Percentiles rank a stretch among this genome's conserved stretches.
Evolutionary conservation across 805 yeast species (phyloP).

Genomic region (Ascoidea tarda): DNA sequence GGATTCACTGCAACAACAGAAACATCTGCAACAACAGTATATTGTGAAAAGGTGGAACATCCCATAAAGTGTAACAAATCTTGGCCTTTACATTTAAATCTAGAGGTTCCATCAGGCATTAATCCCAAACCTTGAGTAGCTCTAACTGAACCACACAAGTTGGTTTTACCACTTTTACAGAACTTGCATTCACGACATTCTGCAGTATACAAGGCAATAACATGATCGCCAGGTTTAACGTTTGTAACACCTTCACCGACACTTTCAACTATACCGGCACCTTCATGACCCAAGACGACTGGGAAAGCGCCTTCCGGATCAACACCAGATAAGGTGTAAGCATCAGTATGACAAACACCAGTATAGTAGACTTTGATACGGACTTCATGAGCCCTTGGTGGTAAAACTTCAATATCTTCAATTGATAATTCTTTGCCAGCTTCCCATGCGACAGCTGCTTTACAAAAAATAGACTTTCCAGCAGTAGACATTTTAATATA

Average conservation of each 20-base stretch:
- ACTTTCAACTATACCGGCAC: conserved; percentile 93
- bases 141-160: conserved; percentile 89
- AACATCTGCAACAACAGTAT: conserved; percentile 96
- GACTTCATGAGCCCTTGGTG: conserved; percentile 96
- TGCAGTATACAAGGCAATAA: conserved; percentile 89
- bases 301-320: conserved; percentile 98
- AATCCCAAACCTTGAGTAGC: conserved; percentile 97
- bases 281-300: conserved; percentile 90
- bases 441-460: conserved; percentile 97
- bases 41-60: conserved; percentile 91
- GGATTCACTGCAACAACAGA: conserved; percentile 88
- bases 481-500: conserved; percentile 1
- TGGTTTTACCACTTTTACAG: conserved; percentile 91
- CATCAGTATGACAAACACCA: conserved; percentile 98
- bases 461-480: conserved; percentile 28
- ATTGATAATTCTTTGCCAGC: conserved; percentile 72
- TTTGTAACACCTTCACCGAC: conserved; percentile 88
- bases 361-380: conserved; percentile 78
- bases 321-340: conserved; percentile 84
- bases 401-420: conserved; percentile 80
- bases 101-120: conserved; percentile 95
- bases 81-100: conserved; percentile 77
- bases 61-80: conserved; percentile 92
- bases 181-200: conserved; percentile 93
- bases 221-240: conserved; percentile 90